Evolutionary conservation across 148 eudicot species (phyloP), one percentile per base, ranked within the genome.

Genomic region (Silene latifolia): DNA sequence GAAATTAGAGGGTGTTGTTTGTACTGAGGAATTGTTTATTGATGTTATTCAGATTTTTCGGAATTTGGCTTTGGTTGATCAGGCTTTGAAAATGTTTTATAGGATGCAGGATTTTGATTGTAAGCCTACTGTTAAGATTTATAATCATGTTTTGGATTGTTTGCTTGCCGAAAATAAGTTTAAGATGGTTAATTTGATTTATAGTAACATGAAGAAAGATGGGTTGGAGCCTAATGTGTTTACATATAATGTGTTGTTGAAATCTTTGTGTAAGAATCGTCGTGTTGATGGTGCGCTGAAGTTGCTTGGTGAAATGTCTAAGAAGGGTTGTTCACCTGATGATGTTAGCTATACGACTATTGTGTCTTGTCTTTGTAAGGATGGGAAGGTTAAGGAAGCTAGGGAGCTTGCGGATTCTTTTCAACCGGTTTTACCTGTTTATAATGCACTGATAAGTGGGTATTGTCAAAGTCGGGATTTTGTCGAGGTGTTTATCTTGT

Each of bases 221-320:
- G 93, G 93, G 72, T 67, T 93, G 18, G 93, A 87, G 77, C 93
- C 98, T 9, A 90, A 89, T 77, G 89, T 89, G 82, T 93, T 82
- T 78, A 93, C 98, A 3, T 93, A 93, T 77, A 93, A 93, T 76
- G 85, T 90, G 69, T 87, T 93, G 51, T 78, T 93, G 92, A 93
- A 93, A 77, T 96, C 96, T 0, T 83, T 93, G 80, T 90, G 98
- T 72, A 90, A 88, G 80, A 90, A 88, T 84, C 80, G 88, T 47
- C 85, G 89, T 62, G 71, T 89, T 56, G 89, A 87, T 77, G 89
- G 87, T 12, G 96, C 98, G 18, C 74, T 67, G 35, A 90, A 86
- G 88, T 67, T 93, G 87, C 93, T 93, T 32, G 84, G 72, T 18
- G 98, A 88, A 77, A 91, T 93, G 96, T 86, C 85, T 32, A 90